phyloP scores from a whole-genome alignment of 345 rosid genomes.

The Conringia planisiliqua region DNA sequence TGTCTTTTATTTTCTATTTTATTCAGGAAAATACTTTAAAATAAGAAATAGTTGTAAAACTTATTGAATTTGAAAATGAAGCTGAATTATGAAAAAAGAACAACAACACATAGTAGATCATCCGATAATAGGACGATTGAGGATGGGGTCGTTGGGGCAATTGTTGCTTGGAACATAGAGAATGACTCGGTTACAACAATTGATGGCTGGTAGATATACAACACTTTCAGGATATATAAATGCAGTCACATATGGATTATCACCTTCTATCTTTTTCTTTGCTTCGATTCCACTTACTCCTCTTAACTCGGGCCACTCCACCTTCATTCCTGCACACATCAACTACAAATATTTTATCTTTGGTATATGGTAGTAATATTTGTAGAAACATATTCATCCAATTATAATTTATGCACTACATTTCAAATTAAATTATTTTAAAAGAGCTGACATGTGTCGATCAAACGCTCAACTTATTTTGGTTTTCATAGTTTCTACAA shows the following conservation, averaged over 20 bases:
- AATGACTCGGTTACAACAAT: constrained; percentile 23
- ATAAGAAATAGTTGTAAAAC: neutral
- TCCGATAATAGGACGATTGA: constrained; percentile 7
- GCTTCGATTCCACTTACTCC: constrained; percentile 25
- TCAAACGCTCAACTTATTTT: neutral
- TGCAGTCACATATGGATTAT: constrained; percentile 18
- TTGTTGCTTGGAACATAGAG: constrained; percentile 15
- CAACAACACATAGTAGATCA: neutral
- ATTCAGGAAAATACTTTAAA: neutral
- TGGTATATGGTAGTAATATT: neutral
- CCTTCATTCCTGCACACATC: constrained; percentile 18
- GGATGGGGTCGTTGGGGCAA: constrained; percentile 25
- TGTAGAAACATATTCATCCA: neutral
- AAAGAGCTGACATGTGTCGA: neutral
- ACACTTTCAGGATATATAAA: neutral
- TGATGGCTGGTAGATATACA: constrained; percentile 4
- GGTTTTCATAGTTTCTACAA: neutral
- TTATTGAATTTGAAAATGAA: neutral
- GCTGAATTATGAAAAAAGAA: neutral
- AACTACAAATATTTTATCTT: neutral
- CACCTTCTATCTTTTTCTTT: constrained; percentile 12
- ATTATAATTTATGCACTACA: neutral
- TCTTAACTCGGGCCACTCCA: constrained; percentile 31
- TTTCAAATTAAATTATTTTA: neutral
- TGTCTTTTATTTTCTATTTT: neutral